These are phyloP conservation scores for Colletotrichum sp. DNA, from an alignment of 2,329 filamentous ascomycete species.

Conservation along the genomic window DNA sequence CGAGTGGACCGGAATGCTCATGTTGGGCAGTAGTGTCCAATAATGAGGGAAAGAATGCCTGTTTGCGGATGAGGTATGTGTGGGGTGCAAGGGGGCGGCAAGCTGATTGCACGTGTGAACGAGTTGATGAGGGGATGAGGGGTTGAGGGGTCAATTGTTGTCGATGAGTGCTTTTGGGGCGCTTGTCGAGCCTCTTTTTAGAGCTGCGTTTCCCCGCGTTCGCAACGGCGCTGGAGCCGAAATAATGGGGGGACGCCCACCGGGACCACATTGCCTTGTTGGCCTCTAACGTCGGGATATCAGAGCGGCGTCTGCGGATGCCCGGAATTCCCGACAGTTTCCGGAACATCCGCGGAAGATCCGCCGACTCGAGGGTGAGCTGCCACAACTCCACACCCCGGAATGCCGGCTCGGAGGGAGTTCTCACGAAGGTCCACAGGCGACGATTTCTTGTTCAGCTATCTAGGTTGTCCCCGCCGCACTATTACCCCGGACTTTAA, in stretches of 20 bases:
- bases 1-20: constrained; percentile 35
- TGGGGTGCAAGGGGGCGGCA: not conserved
- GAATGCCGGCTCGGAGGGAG: not conserved
- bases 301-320: not conserved
- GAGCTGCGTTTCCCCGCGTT: not conserved
- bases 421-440: not conserved
- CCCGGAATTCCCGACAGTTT: not conserved
- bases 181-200: constrained; percentile 7
- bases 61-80: not conserved
- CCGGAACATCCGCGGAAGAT: not conserved
- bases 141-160: not conserved
- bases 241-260: not conserved
- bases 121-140: not conserved
- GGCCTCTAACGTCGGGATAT: not conserved
- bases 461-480: constrained; percentile 7
- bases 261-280: not conserved
- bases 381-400: not conserved
- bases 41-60: not conserved
- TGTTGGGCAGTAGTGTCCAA: constrained; percentile 14
- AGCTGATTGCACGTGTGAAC: not conserved
- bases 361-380: not conserved
- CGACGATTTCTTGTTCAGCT: not conserved
- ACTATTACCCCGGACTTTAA: not conserved
- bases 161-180: not conserved
- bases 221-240: not conserved